Base-by-base conservation (phyloP, 2,329 filamentous ascomycete genomes). In the Fusarium acutatum region DNA sequence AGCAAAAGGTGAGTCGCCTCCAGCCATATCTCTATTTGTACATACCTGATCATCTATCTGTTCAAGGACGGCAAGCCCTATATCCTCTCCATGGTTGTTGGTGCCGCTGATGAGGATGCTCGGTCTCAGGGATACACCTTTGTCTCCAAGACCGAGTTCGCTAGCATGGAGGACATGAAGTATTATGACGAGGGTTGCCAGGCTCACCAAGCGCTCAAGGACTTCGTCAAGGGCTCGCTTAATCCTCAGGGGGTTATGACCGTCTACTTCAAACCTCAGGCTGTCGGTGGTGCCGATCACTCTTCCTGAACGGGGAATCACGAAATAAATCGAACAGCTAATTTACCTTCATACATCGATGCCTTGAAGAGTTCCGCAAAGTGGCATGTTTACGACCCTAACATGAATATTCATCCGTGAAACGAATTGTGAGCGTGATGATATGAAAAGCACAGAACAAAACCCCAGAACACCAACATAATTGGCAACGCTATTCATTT, bases 51-150 rank as follows among this genome's bases (percentile, higher is more conserved):
- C 35, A 37, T 24, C 24, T 35, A 32, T 34, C 24, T 35, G 20
- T n/a, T 35, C 26, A 61, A 94, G 92, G 88, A 93, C 76, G 92
- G 91, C 70, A 90, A 92, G 79, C 90, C 90, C 3, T 94, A 94
- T 80, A 92, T 94, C 73, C 81, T 90, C 49, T 85, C 86, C 64
- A 83, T 89, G 73, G 72, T 83, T 81, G 90, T 88, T 20, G 88
- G 88, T 37, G 80, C 83, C 28, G 85, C 88, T 14, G 82, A 89
- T 70, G 84, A 87, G 14, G 90, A 93, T 75, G 83, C 87, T 24
- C 88, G 91, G 35, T 86, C 85, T 73, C 88, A 92, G 80, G 92
- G 91, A 47, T 93, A 87, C 83, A 93, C 90, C 13, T 77, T 94
- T 60, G 86, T 89, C 22, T 88, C 88, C 54, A 88, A 90, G 79